phyloP scores from a whole-genome alignment of 1,284 basidiomycete genomes.

The Xerocomus amazonicus region DNA sequence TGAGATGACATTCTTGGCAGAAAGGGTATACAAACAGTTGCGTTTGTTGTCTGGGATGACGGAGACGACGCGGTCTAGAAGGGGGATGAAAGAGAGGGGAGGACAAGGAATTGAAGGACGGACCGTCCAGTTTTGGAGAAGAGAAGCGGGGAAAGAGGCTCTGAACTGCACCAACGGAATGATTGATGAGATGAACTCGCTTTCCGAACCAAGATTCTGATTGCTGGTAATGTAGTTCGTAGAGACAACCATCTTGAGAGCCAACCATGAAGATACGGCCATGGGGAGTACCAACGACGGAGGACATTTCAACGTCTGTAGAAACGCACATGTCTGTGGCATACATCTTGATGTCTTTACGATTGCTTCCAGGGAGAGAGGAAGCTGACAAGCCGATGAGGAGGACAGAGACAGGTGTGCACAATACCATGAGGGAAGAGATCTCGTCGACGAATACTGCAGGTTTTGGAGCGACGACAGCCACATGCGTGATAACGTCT shows the following conservation, averaged over 20 bases:
- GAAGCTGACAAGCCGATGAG: constrained; percentile 81
- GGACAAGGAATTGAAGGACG: constrained; percentile 8
- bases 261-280: constrained; percentile 94
- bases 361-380: constrained; percentile 44
- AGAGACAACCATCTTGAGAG: constrained; percentile 82
- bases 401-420: constrained; percentile 79
- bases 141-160: constrained; percentile 69
- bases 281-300: constrained; percentile 73
- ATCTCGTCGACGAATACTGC: constrained; percentile 94
- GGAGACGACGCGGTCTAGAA: constrained; percentile 64
- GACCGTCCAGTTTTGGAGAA: constrained; percentile 59
- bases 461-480: constrained; percentile 75
- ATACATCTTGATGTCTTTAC: constrained; percentile 82
- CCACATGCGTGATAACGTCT: constrained; percentile 86
- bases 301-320: constrained; percentile 82
- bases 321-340: constrained; percentile 82
- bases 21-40: constrained; percentile 72
- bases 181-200: constrained; percentile 77
- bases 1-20: constrained; percentile 65
- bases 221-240: constrained; percentile 92
- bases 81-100: constrained; percentile 7
- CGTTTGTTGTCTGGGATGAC: constrained; percentile 64
- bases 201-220: constrained; percentile 94
- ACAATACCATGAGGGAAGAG: constrained; percentile 85
- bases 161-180: constrained; percentile 70